Evolutionary conservation across 495 filamentous ascomycete species (phyloP), one percentile per base, ranked within the genome.

Genomic region (Lophiostoma macrostomum): DNA sequence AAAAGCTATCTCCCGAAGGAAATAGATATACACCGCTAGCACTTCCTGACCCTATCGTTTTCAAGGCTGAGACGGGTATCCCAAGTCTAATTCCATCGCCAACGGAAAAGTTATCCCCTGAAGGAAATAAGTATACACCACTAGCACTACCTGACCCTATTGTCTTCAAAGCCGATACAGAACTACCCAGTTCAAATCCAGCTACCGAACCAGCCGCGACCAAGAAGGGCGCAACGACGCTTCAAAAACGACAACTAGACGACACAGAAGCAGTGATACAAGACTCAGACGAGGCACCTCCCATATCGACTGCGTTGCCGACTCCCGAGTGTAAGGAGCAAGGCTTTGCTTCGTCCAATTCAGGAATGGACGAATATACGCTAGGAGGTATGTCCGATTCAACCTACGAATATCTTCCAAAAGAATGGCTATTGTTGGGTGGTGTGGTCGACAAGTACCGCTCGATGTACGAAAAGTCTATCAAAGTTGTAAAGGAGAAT

Each of bases 391-490:
- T 82, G 68, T 85, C 90, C 47, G 93, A 97, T 67, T 95, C 89
- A 13, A 83, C 88, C 1, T 97, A 96, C 67, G 93, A 98, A 66
- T 98, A 98, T 67, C 77, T 98, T 43, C 86, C 94, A 20, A 98
- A 98, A 65, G 81, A 84, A 65, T 85, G 76, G 63, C 56, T 85
- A 5, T 80, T 98, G 20, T 79, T 97, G 12, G 94, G 93, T 47
- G 94, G 91, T 10, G 70, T 82, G 22, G 84, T 83, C 46, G 77
- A 83, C 3, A 88, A 94, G 67, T 98, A 98, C 67, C 77, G 76
- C 46, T 76, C 72, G 12, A 85, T 97, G 84, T 94, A 96, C 66
- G 76, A 84, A 44, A 82, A 78, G 45, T 79, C 83, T 20, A 80
- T 82, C 42, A 80, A 88, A 5, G 78, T 80, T 0, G 80, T 83